These are phyloP conservation scores for Chernovozyma sophiae-reginae DNA, from an alignment of 1,139 yeast genomes.

Conservation along the genomic window DNA sequence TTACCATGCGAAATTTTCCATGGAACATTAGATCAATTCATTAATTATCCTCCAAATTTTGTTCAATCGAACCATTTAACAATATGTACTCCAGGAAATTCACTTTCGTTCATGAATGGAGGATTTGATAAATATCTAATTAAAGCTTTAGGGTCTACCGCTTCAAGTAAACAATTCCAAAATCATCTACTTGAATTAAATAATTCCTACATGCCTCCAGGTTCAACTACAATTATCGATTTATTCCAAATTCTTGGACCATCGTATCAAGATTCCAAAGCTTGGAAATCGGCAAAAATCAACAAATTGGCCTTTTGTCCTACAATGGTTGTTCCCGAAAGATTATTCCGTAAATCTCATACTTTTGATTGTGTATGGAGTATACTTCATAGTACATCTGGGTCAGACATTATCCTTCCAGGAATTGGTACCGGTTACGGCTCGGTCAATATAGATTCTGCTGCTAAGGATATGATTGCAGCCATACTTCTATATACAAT, in stretches of 20 bases:
- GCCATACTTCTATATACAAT: constrained; percentile 16
- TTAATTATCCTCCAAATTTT: neutral
- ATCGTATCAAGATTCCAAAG: neutral
- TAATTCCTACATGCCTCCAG: constrained; percentile 2
- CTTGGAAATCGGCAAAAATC: constrained; percentile 7
- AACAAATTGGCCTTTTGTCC: constrained; percentile 7
- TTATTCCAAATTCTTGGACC: neutral
- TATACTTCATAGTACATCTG: constrained; percentile 10
- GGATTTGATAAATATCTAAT: constrained; percentile 24
- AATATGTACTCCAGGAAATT: constrained; percentile 20
- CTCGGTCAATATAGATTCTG: constrained; percentile 13
- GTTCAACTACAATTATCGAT: neutral
- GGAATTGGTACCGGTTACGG: constrained; percentile 30
- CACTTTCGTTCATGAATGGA: constrained; percentile 24
- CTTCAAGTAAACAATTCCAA: constrained; percentile 11
- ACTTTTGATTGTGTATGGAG: constrained; percentile 22
- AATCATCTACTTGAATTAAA: constrained; percentile 4
- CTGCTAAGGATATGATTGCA: constrained; percentile 19
- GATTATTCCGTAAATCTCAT: constrained; percentile 5
- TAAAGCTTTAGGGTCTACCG: constrained; percentile 10
- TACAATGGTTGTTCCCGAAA: constrained; percentile 15
- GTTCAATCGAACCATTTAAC: constrained; percentile 2
- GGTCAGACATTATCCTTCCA: constrained; percentile 19
- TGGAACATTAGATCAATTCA: neutral
- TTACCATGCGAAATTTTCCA: constrained; percentile 1